These are phyloP conservation scores for Lathyrus aphaca DNA, from an alignment of 306 rosid species.

Conservation along the genomic window DNA sequence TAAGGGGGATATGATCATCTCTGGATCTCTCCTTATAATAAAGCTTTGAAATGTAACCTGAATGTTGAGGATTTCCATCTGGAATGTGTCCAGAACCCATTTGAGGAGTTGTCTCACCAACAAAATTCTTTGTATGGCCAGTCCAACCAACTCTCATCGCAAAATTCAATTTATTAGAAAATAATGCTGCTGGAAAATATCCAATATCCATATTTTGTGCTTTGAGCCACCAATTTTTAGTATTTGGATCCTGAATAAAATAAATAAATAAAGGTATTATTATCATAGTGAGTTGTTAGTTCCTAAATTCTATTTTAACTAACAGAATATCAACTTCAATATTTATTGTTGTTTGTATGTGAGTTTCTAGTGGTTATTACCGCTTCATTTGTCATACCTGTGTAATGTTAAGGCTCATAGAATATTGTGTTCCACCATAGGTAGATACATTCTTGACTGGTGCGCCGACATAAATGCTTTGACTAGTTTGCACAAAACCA, in stretches of 20 bases:
- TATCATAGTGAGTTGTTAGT: no score
- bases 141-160: constrained; percentile 18
- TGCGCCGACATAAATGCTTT: background rate
- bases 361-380: no score
- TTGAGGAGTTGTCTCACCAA: background rate
- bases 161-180: background rate
- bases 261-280: background rate
- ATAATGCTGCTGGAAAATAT: constrained; percentile 27
- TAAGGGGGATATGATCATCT: background rate
- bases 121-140: background rate
- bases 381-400: background rate
- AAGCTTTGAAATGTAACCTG: background rate
- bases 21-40: background rate
- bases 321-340: background rate
- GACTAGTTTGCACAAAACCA: constrained; percentile 27
- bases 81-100: constrained; percentile 33
- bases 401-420: background rate
- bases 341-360: no score
- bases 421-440: background rate
- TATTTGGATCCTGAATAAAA: constrained; percentile 3
- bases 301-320: background rate
- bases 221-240: constrained; percentile 27
- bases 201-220: background rate
- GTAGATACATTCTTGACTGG: background rate
- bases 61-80: background rate